Base-by-base conservation (phyloP, 2,329 filamentous ascomycete species). In the Stagonosporopsis cucurbitacearum region DNA sequence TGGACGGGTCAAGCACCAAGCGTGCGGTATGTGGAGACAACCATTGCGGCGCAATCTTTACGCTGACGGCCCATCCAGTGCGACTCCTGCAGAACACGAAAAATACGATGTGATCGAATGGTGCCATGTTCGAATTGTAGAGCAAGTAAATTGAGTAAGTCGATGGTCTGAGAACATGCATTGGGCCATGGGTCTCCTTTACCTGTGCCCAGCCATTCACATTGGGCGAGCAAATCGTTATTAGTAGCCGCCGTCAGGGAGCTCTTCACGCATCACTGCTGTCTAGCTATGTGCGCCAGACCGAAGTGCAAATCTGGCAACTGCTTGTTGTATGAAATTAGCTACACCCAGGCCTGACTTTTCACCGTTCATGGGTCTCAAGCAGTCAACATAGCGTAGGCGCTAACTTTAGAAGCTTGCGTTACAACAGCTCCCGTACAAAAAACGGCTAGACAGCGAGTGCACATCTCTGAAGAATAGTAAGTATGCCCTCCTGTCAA, bases 401-500 rank as follows among this genome's bases (percentile, higher is more conserved):
- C 28, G 44, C 57, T 70, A 33, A 64, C 45, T 43, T 15, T 40
- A n/a, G 20, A 55, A 74, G 70, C 59, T 35, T 75, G 73, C 50
- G 67, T 62, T 22, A 75, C 71, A 30, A 72, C 68, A n/a, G 65
- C 66, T 5, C 66, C 71, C 8, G 57, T 65, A 15, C 70, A 71
- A 28, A 75, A 73, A 41, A 59, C 66, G 5, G 66, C 69, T 17
- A 65, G 66, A 26, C 71, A 75, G 58, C 59, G 73, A 47, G 63
- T 75, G 6, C 72, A 74, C 49, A 74, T 75, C 15, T 73, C 71
- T 13, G 71, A 74, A 52, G 69, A 74, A 66, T 75, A 75, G 73
- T 75, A 65, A 50, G 69, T 65, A 9, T 2, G 2, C 11, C 25
- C 25, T 9, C n/a, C 8, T 15, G 22, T 17, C 23, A 13, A 46